phyloP scores from a whole-genome alignment of 2,329 filamentous ascomycete genomes.

The Sporothrix brunneoviolacea region DNA sequence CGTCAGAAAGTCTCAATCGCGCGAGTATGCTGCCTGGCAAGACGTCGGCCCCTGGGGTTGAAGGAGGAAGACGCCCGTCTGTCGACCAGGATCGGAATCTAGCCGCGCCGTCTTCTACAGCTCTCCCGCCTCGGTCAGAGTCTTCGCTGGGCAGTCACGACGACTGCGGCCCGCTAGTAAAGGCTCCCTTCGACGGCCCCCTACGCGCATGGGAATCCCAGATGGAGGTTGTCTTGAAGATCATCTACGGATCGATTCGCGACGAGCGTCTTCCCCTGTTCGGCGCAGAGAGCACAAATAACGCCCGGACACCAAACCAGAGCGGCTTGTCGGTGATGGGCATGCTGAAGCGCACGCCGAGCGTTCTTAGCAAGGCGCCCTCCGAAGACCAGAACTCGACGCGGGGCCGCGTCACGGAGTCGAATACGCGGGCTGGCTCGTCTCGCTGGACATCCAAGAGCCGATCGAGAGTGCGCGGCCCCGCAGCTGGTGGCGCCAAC shows the following conservation, averaged over 20 bases:
- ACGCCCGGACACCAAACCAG: slow-evolving; percentile 35
- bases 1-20: slow-evolving; percentile 57
- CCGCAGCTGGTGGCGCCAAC: slow-evolving; percentile 58
- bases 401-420: slow-evolving; percentile 64
- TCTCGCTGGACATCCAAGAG: slow-evolving; percentile 81
- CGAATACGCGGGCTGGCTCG: slow-evolving; percentile 39
- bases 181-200: slow-evolving; percentile 65
- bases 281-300: slow-evolving; percentile 51
- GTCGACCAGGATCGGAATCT: slow-evolving; percentile 25
- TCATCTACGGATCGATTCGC: slow-evolving; percentile 85
- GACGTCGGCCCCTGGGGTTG: slow-evolving; percentile 32
- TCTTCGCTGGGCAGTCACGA: slow-evolving; percentile 35
- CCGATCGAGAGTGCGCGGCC: slow-evolving; percentile 53
- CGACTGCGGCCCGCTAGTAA: slow-evolving; percentile 70
- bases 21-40: too few relatives aligned
- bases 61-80: slow-evolving; percentile 1
- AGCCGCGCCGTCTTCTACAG: slow-evolving; percentile 15
- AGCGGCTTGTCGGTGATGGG: slow-evolving; percentile 66
- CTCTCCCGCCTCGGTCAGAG: slow-evolving; percentile 41
- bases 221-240: slow-evolving; percentile 83
- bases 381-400: slow-evolving; percentile 69
- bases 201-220: slow-evolving; percentile 80
- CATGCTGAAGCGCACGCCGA: slow-evolving; percentile 78
- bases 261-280: slow-evolving; percentile 82
- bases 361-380: slow-evolving; percentile 85